phyloP scores from a whole-genome alignment of 805 yeast species.

The Yarrowia keelungensis region DNA sequence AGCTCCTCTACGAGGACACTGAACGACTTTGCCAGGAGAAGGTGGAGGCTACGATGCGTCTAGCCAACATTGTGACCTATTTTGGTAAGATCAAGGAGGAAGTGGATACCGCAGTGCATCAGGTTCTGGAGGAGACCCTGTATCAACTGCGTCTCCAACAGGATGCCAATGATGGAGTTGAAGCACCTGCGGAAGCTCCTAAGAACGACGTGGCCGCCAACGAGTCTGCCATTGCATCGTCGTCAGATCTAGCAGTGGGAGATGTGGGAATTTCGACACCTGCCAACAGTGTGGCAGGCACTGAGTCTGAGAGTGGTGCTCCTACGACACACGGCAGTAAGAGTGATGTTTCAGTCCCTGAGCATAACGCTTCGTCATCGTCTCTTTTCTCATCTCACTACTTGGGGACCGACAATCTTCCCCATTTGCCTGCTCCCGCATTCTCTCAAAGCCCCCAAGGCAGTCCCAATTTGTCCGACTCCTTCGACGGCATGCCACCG shows the following conservation, averaged over 20 bases:
- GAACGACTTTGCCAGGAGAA: constrained; percentile 65
- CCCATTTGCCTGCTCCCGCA: constrained; percentile 17
- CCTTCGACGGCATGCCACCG: constrained; percentile 39
- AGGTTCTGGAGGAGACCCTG: constrained; percentile 65
- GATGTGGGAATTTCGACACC: constrained; percentile 26
- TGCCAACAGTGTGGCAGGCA: constrained; percentile 14
- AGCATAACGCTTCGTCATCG: constrained; percentile 1
- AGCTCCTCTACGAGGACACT: constrained; percentile 70
- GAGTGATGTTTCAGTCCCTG: background rate
- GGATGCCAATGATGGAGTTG: constrained; percentile 37
- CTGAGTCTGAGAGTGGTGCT: constrained; percentile 13
- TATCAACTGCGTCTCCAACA: constrained; percentile 28
- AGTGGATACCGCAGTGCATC: constrained; percentile 71
- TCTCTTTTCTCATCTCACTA: constrained; percentile 20
- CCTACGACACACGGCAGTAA: background rate
- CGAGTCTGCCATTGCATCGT: constrained; percentile 12
- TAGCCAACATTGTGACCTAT: constrained; percentile 76
- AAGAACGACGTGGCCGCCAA: background rate
- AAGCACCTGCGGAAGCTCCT: constrained; percentile 15
- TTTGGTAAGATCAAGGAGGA: constrained; percentile 79
- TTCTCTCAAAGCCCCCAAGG: constrained; percentile 36
- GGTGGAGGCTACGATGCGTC: constrained; percentile 70
- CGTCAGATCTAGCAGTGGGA: constrained; percentile 22
- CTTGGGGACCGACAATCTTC: constrained; percentile 8
- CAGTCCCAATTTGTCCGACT: constrained; percentile 31